Conservation (phyloP, 805 yeast species). For the Hermanozyma aechmeae region DNA sequence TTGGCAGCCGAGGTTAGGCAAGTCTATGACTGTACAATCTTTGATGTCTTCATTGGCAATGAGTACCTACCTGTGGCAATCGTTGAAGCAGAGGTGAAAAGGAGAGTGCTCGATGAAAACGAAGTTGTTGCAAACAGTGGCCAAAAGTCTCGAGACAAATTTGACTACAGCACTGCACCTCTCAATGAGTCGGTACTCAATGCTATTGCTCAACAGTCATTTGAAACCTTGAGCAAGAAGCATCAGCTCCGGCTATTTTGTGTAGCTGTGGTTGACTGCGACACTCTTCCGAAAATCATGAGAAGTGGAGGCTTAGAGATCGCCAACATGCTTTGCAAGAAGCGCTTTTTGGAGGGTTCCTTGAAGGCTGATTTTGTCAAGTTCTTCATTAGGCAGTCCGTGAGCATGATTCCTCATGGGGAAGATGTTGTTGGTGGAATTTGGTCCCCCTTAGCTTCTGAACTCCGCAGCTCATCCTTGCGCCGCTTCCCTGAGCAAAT, state of each 20-base stretch:
- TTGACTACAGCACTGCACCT: constrained; percentile 28
- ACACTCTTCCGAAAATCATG: constrained; percentile 73
- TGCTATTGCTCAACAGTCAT: constrained; percentile 34
- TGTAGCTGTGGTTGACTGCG: constrained; percentile 69
- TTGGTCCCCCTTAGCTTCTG: constrained; percentile 73
- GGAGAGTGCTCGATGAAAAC: constrained; percentile 26
- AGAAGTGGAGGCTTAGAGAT: constrained; percentile 85
- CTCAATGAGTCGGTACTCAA: constrained; percentile 34
- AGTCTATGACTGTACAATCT: constrained; percentile 84
- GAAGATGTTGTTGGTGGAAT: constrained; percentile 73
- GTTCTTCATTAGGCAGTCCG: constrained; percentile 57
- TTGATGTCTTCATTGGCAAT: constrained; percentile 70
- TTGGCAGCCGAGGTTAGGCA: constrained; percentile 73
- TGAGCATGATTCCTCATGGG: constrained; percentile 62
- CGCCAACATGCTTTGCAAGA: constrained; percentile 81
- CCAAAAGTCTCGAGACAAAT: constrained; percentile 7
- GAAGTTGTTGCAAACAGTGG: constrained; percentile 6
- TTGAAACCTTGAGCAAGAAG: constrained; percentile 29
- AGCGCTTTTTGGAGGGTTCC: constrained; percentile 69
- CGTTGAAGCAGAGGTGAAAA: constrained; percentile 55
- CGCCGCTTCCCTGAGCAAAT: constrained; percentile 62
- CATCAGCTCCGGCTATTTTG: constrained; percentile 79
- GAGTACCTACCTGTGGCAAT: constrained; percentile 81
- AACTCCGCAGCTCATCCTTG: constrained; percentile 51
- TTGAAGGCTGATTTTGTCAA: constrained; percentile 74